phyloP scores from a whole-genome alignment of 345 rosid genomes.

The Sonneratia alba region DNA sequence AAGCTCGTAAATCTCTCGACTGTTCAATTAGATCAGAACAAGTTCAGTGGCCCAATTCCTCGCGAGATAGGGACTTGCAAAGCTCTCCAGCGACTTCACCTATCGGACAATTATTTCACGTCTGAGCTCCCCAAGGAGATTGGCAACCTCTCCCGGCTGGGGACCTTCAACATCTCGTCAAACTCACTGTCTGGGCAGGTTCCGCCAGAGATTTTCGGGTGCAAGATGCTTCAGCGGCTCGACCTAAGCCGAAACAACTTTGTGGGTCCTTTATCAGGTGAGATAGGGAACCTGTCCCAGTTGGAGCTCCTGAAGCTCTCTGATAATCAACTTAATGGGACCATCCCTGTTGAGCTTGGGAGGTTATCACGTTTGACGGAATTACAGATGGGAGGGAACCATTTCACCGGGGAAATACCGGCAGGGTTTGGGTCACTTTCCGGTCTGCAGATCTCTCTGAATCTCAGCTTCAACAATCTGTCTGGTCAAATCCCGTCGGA shows the following conservation, averaged over 20 bases:
- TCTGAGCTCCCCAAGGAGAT: constrained; percentile 67
- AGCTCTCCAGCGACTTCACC: constrained; percentile 57
- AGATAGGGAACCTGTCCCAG: constrained; percentile 55
- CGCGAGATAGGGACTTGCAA: constrained; percentile 52
- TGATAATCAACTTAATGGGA: constrained; percentile 48
- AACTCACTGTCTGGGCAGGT: constrained; percentile 57
- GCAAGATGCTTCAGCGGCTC: constrained; percentile 76
- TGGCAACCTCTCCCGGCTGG: constrained; percentile 58
- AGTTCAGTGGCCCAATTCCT: constrained; percentile 61
- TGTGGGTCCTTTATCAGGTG: constrained; percentile 42
- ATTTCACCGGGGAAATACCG: constrained; percentile 53
- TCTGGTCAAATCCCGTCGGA: constrained; percentile 58
- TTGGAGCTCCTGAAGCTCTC: constrained; percentile 88
- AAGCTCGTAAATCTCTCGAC: constrained; percentile 50
- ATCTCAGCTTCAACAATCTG: constrained; percentile 75
- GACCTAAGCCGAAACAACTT: constrained; percentile 67
- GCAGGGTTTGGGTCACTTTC: constrained; percentile 48
- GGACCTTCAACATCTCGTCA: constrained; percentile 62
- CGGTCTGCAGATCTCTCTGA: constrained; percentile 74
- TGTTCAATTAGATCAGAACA: constrained; percentile 61
- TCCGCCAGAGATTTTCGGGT: constrained; percentile 56
- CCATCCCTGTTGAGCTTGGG: constrained; percentile 47
- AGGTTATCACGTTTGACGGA: constrained; percentile 58
- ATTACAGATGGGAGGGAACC: constrained; percentile 84
- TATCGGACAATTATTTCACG: constrained; percentile 48